Base-by-base conservation (phyloP, 768 basidiomycete species). In the Botryobasidium botryosum region DNA sequence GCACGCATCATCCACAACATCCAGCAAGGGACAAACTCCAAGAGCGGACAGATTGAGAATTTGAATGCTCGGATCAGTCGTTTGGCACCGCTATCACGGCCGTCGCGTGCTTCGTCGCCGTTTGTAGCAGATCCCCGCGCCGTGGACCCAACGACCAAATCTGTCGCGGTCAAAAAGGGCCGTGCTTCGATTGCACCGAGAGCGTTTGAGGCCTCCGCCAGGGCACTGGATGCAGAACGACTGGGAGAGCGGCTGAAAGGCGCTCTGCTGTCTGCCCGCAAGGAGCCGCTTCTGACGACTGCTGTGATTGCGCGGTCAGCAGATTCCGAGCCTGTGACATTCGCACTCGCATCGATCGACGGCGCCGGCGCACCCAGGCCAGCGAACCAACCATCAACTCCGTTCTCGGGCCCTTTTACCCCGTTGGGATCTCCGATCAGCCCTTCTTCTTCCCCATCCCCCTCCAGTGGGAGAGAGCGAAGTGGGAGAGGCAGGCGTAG, bases 1-100 rank as follows among this genome's bases (percentile, higher is more conserved):
- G 77, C 80, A 52, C 72, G 84, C 26, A 81, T 85, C 0, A 80
- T 83, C 53, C 74, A 79, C 33, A 90, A 91, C 57, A 85, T 94
- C 53, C 80, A 86, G 5, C 46, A 45, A 2, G 60, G 57, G 13
- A 56, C 62, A 3, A 35, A 52, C 37, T 57, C 59, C n/a, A 51
- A 65, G 24, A 62, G 62, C 46, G 59, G 59, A 17, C 54, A 65
- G 13, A 45, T 57, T 0, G 43, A 50, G 5, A 51, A 61, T 1
- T 50, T 64, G 46, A 42, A 50, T 24, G 28, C 51, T 29, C 39
- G 47, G 37, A 28, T 32, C 23, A 56, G 31, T 45, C 53, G 24
- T 21, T 47, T 45, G 2, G 4, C 8, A 1, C 18, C 27, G 4
- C 12, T n/a, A 13, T 6, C 37, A 18, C 6, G 26, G 21, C 43